These are phyloP conservation scores for Sicyos edulis DNA, from an alignment of 306 rosid genomes.

Conservation along the genomic window DNA sequence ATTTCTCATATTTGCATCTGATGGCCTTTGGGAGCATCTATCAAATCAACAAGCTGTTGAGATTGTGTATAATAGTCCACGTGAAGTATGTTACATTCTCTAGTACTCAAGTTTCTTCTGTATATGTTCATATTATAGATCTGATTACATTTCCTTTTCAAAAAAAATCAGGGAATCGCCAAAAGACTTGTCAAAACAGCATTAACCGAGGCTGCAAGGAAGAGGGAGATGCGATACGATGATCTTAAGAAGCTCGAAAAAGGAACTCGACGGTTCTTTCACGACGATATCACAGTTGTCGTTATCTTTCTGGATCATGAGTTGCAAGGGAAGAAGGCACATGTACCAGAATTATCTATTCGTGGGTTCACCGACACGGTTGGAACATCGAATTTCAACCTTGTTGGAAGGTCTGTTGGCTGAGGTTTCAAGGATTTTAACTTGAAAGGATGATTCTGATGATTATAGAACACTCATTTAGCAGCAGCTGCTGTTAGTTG, in stretches of 20 bases:
- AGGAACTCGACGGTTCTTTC: conserved; percentile 60
- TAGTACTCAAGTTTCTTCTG: neutral
- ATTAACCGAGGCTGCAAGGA: conserved; percentile 61
- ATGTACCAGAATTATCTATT: conserved; percentile 59
- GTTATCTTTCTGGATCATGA: conserved; percentile 62
- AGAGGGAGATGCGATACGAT: conserved; percentile 57
- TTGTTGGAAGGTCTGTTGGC: conserved; percentile 30
- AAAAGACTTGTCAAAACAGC: conserved; percentile 60
- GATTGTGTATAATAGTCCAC: conserved; percentile 57
- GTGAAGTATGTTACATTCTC: conserved; percentile 38
- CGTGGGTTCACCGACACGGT: conserved; percentile 63
- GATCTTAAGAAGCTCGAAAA: conserved; percentile 62
- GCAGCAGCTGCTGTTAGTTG: conserved; percentile 27
- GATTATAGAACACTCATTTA: conserved; percentile 30
- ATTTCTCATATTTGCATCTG: conserved; percentile 81
- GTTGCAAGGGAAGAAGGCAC: conserved; percentile 31
- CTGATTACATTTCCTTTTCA: neutral
- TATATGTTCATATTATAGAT: neutral
- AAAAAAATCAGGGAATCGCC: conserved; percentile 37
- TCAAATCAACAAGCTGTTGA: conserved; percentile 73
- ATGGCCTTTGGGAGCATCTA: conserved; percentile 87
- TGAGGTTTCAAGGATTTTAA: conserved; percentile 28
- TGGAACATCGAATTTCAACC: conserved; percentile 53
- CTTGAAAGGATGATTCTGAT: conserved; percentile 19
- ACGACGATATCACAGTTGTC: conserved; percentile 74